Conservation (phyloP, 148 eudicot species). For the Selenicereus undatus region DNA sequence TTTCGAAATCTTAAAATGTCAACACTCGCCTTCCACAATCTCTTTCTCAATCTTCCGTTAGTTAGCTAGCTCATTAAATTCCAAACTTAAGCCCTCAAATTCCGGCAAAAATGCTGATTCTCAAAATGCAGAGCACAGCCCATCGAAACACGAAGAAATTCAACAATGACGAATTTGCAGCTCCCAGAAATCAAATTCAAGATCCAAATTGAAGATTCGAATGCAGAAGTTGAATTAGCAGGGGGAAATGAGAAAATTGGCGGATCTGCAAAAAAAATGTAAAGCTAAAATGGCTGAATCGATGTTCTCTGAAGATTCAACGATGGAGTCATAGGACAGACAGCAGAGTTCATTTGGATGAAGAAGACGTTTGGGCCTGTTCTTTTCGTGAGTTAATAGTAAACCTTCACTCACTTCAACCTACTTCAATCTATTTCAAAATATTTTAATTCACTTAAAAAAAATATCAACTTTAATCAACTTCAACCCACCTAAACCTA, state of each 20-base stretch:
- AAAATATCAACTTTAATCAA: too few relatives aligned
- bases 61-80: not conserved
- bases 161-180: not conserved
- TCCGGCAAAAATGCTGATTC: slow-evolving; percentile 4
- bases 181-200: not conserved
- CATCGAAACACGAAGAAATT: not conserved
- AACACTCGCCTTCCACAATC: not conserved
- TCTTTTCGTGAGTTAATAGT: too few relatives aligned
- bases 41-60: not conserved
- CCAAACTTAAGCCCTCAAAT: not conserved
- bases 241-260: not conserved
- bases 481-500: too few relatives aligned
- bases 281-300: slow-evolving; percentile 14
- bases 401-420: too few relatives aligned
- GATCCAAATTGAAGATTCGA: not conserved
- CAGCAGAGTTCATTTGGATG: not conserved
- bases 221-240: not conserved
- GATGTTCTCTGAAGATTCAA: slow-evolving; percentile 12
- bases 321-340: not conserved
- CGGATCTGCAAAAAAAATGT: slow-evolving; percentile 28
- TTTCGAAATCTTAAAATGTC: slow-evolving; percentile 20
- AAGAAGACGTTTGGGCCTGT: too few relatives aligned
- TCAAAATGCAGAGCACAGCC: not conserved
- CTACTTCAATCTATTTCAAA: too few relatives aligned
- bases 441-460: too few relatives aligned